Percentiles rank a stretch among this genome's conserved stretches.
These are phyloP conservation scores for Xanthoparmelia taractica DNA, from an alignment of 495 filamentous ascomycete genomes.

Conservation along the genomic window DNA sequence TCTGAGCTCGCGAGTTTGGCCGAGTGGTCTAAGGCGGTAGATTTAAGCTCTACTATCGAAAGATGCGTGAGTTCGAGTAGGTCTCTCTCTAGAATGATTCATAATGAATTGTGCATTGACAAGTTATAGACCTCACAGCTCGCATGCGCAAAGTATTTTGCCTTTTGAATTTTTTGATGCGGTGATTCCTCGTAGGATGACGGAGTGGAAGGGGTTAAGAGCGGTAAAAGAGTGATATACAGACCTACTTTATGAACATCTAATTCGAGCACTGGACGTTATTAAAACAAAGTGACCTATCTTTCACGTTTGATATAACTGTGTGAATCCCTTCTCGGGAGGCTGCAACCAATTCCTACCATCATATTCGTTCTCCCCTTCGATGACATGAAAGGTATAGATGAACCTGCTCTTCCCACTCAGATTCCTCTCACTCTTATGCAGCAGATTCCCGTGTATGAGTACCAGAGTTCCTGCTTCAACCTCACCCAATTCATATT, in stretches of 20 bases:
- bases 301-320: conserved; percentile 37
- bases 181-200: too few species aligned
- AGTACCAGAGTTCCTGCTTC: conserved; percentile 83
- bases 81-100: background rate
- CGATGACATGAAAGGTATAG: conserved; percentile 97
- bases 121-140: conserved; percentile 28
- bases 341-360: conserved; percentile 89
- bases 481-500: conserved; percentile 66
- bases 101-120: background rate
- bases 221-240: too few species aligned
- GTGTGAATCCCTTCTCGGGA: conserved; percentile 66
- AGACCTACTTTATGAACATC: background rate
- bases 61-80: conserved; percentile 41
- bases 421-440: conserved; percentile 89
- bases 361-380: conserved; percentile 78
- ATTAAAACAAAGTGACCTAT: background rate
- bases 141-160: conserved; percentile 20
- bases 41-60: conserved; percentile 39
- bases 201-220: too few species aligned
- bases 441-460: conserved; percentile 93
- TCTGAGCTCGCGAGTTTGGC: conserved; percentile 27
- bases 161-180: background rate
- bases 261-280: background rate
- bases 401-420: conserved; percentile 83
- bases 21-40: conserved; percentile 41